Base-by-base conservation (phyloP, 1,139 yeast species). In the Taphrina sp. region DNA sequence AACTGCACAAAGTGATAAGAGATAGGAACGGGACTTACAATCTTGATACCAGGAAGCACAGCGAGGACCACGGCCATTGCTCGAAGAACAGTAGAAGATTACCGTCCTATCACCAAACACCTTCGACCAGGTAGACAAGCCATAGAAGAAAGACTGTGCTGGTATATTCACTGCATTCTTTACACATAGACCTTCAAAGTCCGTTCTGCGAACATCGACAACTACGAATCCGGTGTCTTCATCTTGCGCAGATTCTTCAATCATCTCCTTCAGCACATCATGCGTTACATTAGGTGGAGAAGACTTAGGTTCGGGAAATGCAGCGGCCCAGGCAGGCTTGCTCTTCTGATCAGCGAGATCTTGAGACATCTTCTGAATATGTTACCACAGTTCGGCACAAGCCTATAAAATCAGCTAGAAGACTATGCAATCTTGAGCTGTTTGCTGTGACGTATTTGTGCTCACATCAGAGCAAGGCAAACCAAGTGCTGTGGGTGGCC, bases 21-120 rank as follows among this genome's bases (percentile, higher is more conserved):
- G 12, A 2, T 5, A 28, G n/a, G 20, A 14, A 8, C 20, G n/a
- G n/a, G 43, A 5, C 47, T 29, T 19, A 43, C 37, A 39, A 22
- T 49, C 54, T 16, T 49, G 46, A 23, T 49, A 49, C 54, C 54
- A 49, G 33, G 46, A 29, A 3, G 54, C 54, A 17, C 54, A 49
- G 12, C 54, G 38, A 19, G 46, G 44, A 17, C 46, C 54, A 14
- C 46, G 22, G 22, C 54, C 54, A 12, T 22, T 22, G 26, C 39
- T 33, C 10, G 39, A 33, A 16, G 33, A 17, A 33, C 46, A 49
- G 37, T 49, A 35, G 23, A 49, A 49, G 33, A 49, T 49, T 24
- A 49, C 41, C 17, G 46, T 49, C 7, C 54, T 38, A 34, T 49
- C 54, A 19, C 46, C 54, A 24, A 49, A 49, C 10, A 49, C 39